Evolutionary conservation across 441 rosid genomes (phyloP).

Genomic region (Flueggea neowawraea): DNA sequence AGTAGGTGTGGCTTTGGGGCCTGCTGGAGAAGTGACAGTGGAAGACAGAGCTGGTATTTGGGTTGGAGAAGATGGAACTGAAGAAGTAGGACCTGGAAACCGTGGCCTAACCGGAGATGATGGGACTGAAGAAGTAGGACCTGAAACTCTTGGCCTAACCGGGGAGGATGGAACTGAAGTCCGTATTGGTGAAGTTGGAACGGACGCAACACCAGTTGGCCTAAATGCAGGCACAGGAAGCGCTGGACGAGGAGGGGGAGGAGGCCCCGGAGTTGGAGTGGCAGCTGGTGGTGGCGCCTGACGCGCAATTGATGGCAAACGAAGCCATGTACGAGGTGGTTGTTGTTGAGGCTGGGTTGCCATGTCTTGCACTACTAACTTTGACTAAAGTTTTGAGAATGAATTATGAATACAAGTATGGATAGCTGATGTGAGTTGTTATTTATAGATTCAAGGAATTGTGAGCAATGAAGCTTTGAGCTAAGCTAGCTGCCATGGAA

Average conservation of each 20-base stretch:
- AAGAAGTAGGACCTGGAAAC: conserved; percentile 10
- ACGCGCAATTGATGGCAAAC: conserved; percentile 43
- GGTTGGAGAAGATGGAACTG: conserved; percentile 21
- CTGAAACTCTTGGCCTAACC: too few relatives aligned
- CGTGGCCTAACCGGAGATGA: conserved; percentile 10
- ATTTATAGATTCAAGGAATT: conserved; percentile 14
- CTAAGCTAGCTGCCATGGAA: conserved; percentile 4
- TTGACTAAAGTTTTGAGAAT: background rate
- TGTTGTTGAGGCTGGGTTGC: conserved; percentile 32
- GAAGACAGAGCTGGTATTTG: conserved; percentile 13
- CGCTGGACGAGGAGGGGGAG: conserved; percentile 27
- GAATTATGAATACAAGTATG: background rate
- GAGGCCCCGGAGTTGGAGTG: conserved; percentile 23
- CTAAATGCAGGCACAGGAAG: conserved; percentile 25
- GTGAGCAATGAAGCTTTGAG: background rate
- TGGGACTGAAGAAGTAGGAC: too few relatives aligned
- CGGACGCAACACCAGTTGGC: conserved; percentile 18
- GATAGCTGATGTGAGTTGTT: conserved; percentile 1
- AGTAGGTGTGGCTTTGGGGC: conserved; percentile 13
- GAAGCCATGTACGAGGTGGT: conserved; percentile 55
- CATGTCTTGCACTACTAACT: conserved; percentile 15
- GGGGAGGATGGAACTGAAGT: conserved; percentile 19
- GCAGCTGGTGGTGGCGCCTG: conserved; percentile 19
- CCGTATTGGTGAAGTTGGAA: conserved; percentile 8
- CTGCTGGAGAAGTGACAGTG: conserved; percentile 22